Evolutionary conservation across 495 filamentous ascomycete genomes (phyloP).

Genomic region (Hypoxylon intermedium): DNA sequence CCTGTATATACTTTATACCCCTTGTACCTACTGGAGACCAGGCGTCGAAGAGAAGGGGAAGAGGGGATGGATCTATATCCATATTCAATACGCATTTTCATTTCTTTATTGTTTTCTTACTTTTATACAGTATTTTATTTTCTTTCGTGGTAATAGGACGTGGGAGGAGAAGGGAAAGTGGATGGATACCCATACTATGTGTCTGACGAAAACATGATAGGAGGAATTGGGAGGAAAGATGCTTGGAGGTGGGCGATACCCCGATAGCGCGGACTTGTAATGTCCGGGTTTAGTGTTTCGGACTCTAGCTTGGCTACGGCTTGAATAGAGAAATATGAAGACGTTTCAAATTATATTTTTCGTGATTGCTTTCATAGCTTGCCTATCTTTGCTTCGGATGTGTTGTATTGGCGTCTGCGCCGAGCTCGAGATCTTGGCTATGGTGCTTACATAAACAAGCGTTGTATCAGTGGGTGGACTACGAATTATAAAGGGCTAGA

Average conservation of each 20-base stretch:
- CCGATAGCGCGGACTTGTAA: slow-evolving; percentile 30
- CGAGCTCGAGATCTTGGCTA: too few relatives aligned
- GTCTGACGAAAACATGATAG: too few relatives aligned
- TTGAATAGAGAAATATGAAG: slow-evolving; percentile 23
- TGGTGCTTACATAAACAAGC: too few relatives aligned
- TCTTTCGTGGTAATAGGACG: slow-evolving; percentile 21
- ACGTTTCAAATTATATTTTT: slow-evolving; percentile 6
- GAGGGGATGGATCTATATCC: not conserved
- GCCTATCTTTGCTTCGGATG: not conserved
- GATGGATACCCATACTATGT: too few relatives aligned
- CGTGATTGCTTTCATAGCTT: slow-evolving; percentile 3
- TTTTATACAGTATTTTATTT: slow-evolving; percentile 18
- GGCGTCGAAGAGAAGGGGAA: slow-evolving; percentile 7
- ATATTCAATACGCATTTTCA: not conserved
- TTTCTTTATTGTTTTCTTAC: slow-evolving; percentile 10
- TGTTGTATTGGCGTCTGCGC: too few relatives aligned
- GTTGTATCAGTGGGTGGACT: too few relatives aligned
- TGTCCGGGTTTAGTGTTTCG: slow-evolving; percentile 1
- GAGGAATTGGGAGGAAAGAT: not conserved
- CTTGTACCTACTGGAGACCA: slow-evolving; percentile 6
- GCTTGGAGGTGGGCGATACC: slow-evolving; percentile 28
- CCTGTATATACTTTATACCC: slow-evolving; percentile 20
- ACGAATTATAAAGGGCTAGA: too few relatives aligned
- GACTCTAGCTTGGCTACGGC: slow-evolving; percentile 1
- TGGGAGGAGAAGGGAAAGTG: too few relatives aligned